Base-by-base conservation (phyloP, 2,329 filamentous ascomycete species). In the Samsoniella hepiali region DNA sequence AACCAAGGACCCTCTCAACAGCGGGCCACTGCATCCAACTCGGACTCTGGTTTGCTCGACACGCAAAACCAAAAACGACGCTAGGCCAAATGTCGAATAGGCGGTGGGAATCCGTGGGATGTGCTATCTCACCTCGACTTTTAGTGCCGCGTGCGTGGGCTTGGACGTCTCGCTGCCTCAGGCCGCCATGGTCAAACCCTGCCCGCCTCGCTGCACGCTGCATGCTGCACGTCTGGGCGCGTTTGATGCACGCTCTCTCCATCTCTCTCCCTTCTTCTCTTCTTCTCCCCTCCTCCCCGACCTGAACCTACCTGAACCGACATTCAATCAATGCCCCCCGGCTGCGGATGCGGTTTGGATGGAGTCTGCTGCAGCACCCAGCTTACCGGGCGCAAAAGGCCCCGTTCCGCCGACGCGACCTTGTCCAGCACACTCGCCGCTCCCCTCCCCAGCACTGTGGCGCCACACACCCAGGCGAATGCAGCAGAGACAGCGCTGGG, bases 11-110 rank as follows among this genome's bases (percentile, higher is more conserved):
- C 49, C 47, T 49, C 58, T 36, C 38, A 34, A 45, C 36, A 61
- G 58, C 58, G 58, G 58, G 58, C 38, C 49, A 36, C 49, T 36
- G 6, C 29, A 17, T 17, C n/a, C 29, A 54, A 32, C 31, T 40
- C 29, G n/a, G 58, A 10, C 38, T 61, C 58, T 61, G 47, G 49
- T 61, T 61, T 61, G 58, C 58, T 53, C 49, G 34, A 51, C 13
- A 38, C 27, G 27, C 45, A 51, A 36, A 50, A 61, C 42, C 49
- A 44, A 55, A 64, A 45, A 59, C 10, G 31, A 29, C 62, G 62
- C 62, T 64, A 64, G 50, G 34, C 62, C 62, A 40, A 59, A 49
- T 17, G 15, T 47, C 56, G 62, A 64, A 64, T 59, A n/a, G 50
- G 56, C 50, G 49, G 56, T 63, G 62, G 54, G 44, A 49, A 56